Evolutionary conservation across 352 stramenopile species (phyloP), one percentile per base, ranked within the genome.

Genomic region (Phytopythium aichiense): DNA sequence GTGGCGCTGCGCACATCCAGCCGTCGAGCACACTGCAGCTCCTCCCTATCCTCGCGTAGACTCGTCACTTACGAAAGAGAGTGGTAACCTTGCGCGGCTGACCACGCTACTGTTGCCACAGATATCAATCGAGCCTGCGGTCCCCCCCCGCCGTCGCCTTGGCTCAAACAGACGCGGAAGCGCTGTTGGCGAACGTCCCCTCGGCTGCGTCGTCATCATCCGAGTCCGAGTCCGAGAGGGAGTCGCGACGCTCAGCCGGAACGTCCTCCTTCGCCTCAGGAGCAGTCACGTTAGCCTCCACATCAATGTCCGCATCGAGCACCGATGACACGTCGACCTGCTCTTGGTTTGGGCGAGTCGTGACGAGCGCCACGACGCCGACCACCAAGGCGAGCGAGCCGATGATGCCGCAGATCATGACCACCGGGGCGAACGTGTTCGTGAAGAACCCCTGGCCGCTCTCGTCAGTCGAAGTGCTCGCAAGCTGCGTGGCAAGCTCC

Each of bases 371-470:
- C 51, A 72, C 77, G 23, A 92, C 76, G 37, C 81, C 83, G 40
- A 92, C 64, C 23, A 91, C 79, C 5, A 80, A 76, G 8, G 79
- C 83, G n/a, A 92, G 53, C 30, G 70, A 79, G 58, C 80, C 81
- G 57, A 92, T 77, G 58, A 84, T 72, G 31, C 77, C 79, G 58
- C 81, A 88, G 55, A 89, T 81, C 43, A 89, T 72, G 60, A 90
- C 67, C 18, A 89, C 65, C 0, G 81, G 79, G 16, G 67, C 67
- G 45, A 71, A 77, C 22, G 69, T 67, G 23, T 83, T 68, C 48
- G 73, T 64, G 50, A 84, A 81, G 61, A 72, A 65, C 20, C 63
- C 40, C 38, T 63, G 72, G 53, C 65, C 74, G 20, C n/a, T 13
- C 13, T 84, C 67, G 12, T 67, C 45, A 16, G 55, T 53, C 7